phyloP scores from a whole-genome alignment of 352 stramenopile species.

The Globisporangium heterothallicum region DNA sequence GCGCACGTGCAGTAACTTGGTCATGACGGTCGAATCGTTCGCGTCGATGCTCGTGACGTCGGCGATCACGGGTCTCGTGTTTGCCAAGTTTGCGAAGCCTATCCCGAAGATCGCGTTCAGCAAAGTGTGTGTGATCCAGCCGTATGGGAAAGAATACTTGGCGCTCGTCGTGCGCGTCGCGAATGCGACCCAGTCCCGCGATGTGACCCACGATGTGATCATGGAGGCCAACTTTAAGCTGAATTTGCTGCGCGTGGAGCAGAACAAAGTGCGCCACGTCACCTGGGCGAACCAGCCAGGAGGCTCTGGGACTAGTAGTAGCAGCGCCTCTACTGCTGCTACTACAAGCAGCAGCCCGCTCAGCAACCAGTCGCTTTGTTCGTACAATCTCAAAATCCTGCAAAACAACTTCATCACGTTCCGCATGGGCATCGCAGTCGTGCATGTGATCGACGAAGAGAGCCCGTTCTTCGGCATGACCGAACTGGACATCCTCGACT shows the following conservation, averaged over 20 bases:
- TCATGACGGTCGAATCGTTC: constrained; percentile 74
- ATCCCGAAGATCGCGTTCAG: constrained; percentile 78
- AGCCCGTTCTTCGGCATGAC: constrained; percentile 64
- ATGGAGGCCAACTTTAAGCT: constrained; percentile 80
- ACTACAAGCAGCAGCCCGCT: constrained; percentile 3
- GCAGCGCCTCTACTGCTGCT: not conserved
- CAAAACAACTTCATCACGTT: constrained; percentile 87
- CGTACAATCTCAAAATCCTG: constrained; percentile 73
- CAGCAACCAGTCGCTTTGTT: constrained; percentile 42
- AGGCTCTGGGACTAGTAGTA: constrained; percentile 1
- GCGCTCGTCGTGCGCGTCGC: constrained; percentile 75
- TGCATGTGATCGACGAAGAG: constrained; percentile 71
- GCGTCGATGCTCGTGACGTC: constrained; percentile 78
- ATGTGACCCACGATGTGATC: constrained; percentile 79
- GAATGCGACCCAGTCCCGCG: constrained; percentile 73
- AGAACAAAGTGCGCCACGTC: constrained; percentile 19
- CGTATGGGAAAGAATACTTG: constrained; percentile 64
- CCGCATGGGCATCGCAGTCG: constrained; percentile 72
- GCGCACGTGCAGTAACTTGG: constrained; percentile 58
- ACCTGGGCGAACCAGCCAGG: constrained; percentile 8
- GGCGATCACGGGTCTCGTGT: constrained; percentile 75
- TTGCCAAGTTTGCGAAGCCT: constrained; percentile 79
- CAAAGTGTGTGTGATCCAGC: constrained; percentile 70
- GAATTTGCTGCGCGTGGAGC: constrained; percentile 72
- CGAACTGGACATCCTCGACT: constrained; percentile 42